Base-by-base conservation (phyloP, 306 rosid genomes). In the Fragaria iinumae region DNA sequence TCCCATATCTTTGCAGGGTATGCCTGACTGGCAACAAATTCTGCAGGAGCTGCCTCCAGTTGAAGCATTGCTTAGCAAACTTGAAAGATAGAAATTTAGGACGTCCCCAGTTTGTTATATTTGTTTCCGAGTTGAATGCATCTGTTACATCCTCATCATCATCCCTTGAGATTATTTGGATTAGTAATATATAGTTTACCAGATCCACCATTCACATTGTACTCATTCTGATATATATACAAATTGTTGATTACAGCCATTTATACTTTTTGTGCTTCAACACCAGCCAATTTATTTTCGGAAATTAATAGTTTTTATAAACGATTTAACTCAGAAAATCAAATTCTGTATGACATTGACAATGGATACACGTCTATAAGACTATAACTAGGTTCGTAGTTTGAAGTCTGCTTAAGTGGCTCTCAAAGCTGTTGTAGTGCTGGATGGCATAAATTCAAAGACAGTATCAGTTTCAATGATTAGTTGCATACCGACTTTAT, bases 1-100 rank as follows among this genome's bases (percentile, higher is more conserved):
- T 53, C 29, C 43, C 47, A 55, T 67, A 64, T 48, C 64, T 73
- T 87, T 69, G 75, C 96, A 92, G 99, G 99, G 99, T 60, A 87
- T 92, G 90, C 99, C 99, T n/a, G 96, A 92, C 82, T 92, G 99
- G 99, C 80, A 75, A 84, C 83, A 95, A 87, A 92, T 95, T 74
- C 73, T 82, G 78, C 62, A 88, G 77, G 99, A 95, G 91, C 89
- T 95, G 36, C 99, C 99, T 34, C 90, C 90, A 53, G 80, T 91
- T 84, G 99, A 95, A 53, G 97, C 96, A 80, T 67, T 95, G 75
- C 81, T 95, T 52, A 92, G 99, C 89, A 95, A 90, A 87, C 90
- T 94, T 8, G 97, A 94, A 86, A 90, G 89, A 87, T 92, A 87
- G 64, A 38, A 66, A 38, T 18, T 18, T n/a, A 20, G 16, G 4